Evolutionary conservation across 306 rosid species (phyloP), one percentile per base, ranked within the genome.

Genomic region (Abrus precatorius): DNA sequence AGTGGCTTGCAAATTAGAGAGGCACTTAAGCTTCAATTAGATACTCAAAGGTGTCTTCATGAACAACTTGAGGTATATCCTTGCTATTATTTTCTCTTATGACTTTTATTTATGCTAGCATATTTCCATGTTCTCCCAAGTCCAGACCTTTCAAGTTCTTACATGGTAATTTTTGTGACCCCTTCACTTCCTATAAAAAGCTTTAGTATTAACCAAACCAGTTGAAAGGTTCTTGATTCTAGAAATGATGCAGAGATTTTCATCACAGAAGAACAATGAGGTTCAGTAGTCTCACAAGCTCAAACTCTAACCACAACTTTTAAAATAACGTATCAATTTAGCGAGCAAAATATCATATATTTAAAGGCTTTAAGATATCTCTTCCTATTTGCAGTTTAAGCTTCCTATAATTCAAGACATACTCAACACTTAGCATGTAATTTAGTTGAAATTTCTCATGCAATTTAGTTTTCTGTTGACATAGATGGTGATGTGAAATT

Each of bases 1-100:
- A 95, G 99, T 75, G 96, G 97, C 72, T 54, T 84, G 72, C 99
- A 95, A 79, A 80, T 93, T 69, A 93, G 47, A 82, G 99, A 95
- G 87, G 87, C 99, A 20, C 88, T 93, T 84, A 97, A 90, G 79
- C 84, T 91, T 69, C 98, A 95, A 81, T 69, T 95, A 77, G 99
- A 95, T 66, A 96, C 91, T 50, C 99, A 95, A 82, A 89, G 88
- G 85, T 88, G 87, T 33, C 99, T 95, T 75, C 99, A 93, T 71
- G 99, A 93, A 75, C 99, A 95, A 56, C 82, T 95, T 38, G 98
- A 93, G 98, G 99, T 95, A 84, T 34, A 71, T 61, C 32, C 40
- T 11, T 40, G 8, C 44, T 60, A 32, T 83, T 6, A 28, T 68
- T 47, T 82, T 69, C 48, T 57, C 47, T 66, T 2, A 1, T 1